Percentiles rank a stretch among this genome's conserved stretches.
Conservation (phyloP, 1,284 basidiomycete species). For the Ceratobasidium theobromae region DNA sequence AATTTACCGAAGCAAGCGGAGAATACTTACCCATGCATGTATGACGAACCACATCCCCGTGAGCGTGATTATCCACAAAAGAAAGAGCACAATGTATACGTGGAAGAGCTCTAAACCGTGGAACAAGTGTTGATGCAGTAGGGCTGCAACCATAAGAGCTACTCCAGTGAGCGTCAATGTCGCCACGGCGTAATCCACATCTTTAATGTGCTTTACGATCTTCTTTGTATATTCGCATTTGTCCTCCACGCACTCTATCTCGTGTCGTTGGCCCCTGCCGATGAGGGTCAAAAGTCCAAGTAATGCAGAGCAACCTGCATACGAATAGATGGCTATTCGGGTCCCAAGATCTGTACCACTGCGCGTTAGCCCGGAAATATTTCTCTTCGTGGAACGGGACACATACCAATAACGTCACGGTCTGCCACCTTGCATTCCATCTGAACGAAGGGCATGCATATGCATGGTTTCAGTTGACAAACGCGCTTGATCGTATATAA, state of each 20-base stretch:
- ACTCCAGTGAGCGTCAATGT: conserved; percentile 10
- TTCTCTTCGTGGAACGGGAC: background rate
- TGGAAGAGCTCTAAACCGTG: conserved; percentile 13
- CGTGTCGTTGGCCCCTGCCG: background rate
- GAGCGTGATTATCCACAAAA: conserved; percentile 18
- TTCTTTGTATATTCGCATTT: background rate
- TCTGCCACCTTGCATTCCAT: background rate
- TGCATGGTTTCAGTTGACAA: background rate
- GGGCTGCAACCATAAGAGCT: conserved; percentile 7
- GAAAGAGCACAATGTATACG: conserved; percentile 13
- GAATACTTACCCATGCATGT: conserved; percentile 11
- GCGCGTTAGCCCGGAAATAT: background rate
- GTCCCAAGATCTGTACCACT: conserved; percentile 1
- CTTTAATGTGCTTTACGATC: conserved; percentile 8
- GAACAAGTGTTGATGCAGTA: background rate
- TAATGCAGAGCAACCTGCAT: conserved; percentile 7
- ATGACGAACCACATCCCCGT: conserved; percentile 30
- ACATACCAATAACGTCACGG: conserved; percentile 14
- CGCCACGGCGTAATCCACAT: conserved; percentile 14
- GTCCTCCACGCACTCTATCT: conserved; percentile 1
- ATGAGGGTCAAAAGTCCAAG: conserved; percentile 6
- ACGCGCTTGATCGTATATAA: no score
- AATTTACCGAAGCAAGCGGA: background rate
- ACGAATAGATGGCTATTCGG: conserved; percentile 14
- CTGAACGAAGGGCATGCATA: no score